Evolutionary conservation across 139 green algal genomes (phyloP), one percentile per base, ranked within the genome.

Genomic region (Choricystis sp.): DNA sequence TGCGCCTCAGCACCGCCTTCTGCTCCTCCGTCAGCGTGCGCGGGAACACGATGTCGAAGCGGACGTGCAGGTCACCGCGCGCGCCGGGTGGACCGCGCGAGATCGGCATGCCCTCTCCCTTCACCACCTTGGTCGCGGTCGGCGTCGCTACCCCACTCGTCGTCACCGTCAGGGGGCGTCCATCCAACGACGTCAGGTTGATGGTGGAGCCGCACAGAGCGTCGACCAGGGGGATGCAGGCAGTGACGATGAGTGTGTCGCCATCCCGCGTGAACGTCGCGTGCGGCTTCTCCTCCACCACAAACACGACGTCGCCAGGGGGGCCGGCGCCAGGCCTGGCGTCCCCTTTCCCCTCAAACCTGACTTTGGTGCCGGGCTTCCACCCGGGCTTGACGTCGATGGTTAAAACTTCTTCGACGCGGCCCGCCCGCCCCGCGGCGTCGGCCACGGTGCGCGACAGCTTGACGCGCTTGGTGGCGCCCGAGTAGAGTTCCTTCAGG

Each of bases 281-380:
- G 71, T 97, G 89, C 31, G 86, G 80, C 81, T 95, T 92, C 72
- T 97, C 90, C 9, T 94, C 76, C 9, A 97, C 64, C 23, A 91
- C 64, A 64, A 97, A 97, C 23, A 95, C 75, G 2, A 97, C 79
- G 77, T 97, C 90, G 19, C 40, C 40, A 20, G 85, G 82, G 19
- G 90, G 64, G 21, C 80, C 69, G 14, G 70, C 62, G n/a, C 86
- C 87, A 0, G 85, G 87, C 25, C 74, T 60, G 73, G 94, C 81
- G 58, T 96, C 88, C 27, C 90, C 77, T 64, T 95, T 95, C 30
- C 89, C 80, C 26, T 74, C 72, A 69, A 97, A 97, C 0, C 90
- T 97, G 62, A 97, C 82, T 63, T 88, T 94, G 22, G 86, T 98
- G 9, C 90, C 90, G 59, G 86, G 82, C 76, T 98, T 97, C 89